Base-by-base conservation (phyloP, 1,284 basidiomycete species). In the Cystobasidium slooffiae region DNA sequence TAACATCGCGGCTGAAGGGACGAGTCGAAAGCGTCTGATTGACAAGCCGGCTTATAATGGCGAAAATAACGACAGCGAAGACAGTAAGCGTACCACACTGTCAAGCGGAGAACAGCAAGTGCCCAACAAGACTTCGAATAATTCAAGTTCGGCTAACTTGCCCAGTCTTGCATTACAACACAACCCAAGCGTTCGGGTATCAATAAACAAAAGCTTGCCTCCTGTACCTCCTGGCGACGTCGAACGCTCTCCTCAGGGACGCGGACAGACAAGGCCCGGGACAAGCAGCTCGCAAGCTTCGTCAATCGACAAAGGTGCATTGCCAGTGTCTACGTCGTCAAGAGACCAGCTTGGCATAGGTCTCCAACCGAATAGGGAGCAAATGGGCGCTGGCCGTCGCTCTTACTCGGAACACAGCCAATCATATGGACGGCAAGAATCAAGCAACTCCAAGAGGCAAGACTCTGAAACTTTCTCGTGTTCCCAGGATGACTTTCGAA, bases 191-290 rank as follows among this genome's bases (percentile, higher is more conserved):
- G 70, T 44, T n/a, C 31, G 70, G 31, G 39, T 64, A 41, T 64
- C 59, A 16, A 56, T 73, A 12, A 73, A 73, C 31, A 73, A 73
- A 62, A 73, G 44, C 24, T 44, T 73, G 18, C 70, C 70, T n/a
- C 62, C 70, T 8, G 62, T 73, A 14, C 70, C 70, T 10, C 52
- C 62, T 37, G 59, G 20, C 10, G 41, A 18, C 37, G 37, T 51
- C 14, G 47, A 47, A 63, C 24, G 46, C 16, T 44, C 61, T 24
- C 37, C 6, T 6, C 61, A 46, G 18, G 49, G 16, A 7, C 39
- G 39, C 39, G 53, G 10, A 12, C 44, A 5, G 37, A 12, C 22
- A 7, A 22, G 44, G 18, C 9, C 31, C 8, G 64, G 46, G 0
- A 41, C 31, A 8, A 37, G 24, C 18, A 39, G 31, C n/a, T 66